Percentiles rank a stretch among this genome's conserved stretches.
Conservation (phyloP, 2,329 filamentous ascomycete genomes). For the Colletotrichum siamense region DNA sequence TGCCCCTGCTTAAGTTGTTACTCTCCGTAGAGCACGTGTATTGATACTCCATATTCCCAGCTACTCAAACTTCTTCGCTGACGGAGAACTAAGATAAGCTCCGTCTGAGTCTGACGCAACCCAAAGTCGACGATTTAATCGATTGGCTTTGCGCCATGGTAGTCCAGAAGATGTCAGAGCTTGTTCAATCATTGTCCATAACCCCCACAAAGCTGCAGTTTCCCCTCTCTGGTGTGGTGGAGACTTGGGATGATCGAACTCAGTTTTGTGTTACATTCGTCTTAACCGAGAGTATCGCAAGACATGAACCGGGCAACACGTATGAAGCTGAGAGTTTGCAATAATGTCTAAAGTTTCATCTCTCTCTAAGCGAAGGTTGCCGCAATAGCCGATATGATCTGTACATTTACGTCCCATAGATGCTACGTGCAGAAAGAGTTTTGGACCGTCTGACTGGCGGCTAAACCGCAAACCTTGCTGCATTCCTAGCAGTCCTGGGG, state of each 20-base stretch:
- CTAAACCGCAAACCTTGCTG: background rate
- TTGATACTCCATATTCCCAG: fast-evolving
- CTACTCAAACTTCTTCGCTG: background rate
- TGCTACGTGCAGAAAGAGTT: background rate
- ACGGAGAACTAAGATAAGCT: background rate
- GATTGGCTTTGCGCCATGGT: background rate
- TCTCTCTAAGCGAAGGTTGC: background rate
- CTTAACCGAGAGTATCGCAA: background rate
- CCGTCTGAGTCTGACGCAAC: background rate
- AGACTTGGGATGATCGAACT: background rate
- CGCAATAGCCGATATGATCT: background rate
- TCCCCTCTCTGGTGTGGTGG: background rate
- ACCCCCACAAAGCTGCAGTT: background rate
- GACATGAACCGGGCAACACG: background rate
- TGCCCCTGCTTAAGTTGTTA: background rate
- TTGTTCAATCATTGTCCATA: background rate
- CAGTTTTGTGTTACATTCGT: background rate
- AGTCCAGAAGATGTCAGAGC: background rate
- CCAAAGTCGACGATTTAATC: background rate
- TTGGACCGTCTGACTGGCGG: background rate
- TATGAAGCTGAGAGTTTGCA: background rate
- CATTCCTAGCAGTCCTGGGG: background rate
- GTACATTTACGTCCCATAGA: background rate
- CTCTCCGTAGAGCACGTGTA: background rate
- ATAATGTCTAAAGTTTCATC: background rate